These are phyloP conservation scores for Thecaphora frezii DNA, from an alignment of 1,284 basidiomycete genomes.

Conservation along the genomic window DNA sequence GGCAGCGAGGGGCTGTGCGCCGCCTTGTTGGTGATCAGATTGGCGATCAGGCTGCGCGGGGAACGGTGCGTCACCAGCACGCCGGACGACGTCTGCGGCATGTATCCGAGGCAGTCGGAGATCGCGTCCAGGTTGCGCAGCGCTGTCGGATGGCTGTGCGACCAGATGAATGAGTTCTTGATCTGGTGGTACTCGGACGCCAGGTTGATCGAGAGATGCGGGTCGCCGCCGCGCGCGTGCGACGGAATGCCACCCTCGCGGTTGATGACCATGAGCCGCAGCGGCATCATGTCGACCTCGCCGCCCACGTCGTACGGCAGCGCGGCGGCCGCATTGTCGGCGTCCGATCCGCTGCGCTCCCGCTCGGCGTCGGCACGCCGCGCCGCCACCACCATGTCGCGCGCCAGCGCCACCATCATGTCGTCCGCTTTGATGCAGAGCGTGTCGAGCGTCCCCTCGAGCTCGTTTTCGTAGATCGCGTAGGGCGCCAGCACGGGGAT, in stretches of 20 bases:
- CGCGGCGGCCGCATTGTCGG: constrained; percentile 2
- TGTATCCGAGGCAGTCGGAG: constrained; percentile 81
- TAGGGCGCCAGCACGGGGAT: constrained; percentile 95
- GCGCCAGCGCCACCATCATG: constrained; percentile 81
- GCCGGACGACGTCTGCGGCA: constrained; percentile 90
- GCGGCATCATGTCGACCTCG: constrained; percentile 62
- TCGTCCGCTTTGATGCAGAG: constrained; percentile 86
- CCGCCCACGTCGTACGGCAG: constrained; percentile 18
- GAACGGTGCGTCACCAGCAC: constrained; percentile 97
- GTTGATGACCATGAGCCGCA: constrained; percentile 96
- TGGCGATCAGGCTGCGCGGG: constrained; percentile 89
- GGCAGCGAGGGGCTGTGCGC: constrained; percentile 92
- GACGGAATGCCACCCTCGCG: constrained; percentile 95
- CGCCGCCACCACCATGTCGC: constrained; percentile 71
- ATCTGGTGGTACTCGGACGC: constrained; percentile 85
- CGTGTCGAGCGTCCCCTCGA: constrained; percentile 65
- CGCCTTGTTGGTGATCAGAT: constrained; percentile 97
- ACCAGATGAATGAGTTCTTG: constrained; percentile 85
- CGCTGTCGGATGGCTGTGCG: constrained; percentile 77
- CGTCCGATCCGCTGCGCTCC: neutral
- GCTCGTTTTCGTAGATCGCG: constrained; percentile 79
- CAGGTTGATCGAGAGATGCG: constrained; percentile 94
- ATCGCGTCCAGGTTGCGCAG: constrained; percentile 85
- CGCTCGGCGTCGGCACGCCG: constrained; percentile 7
- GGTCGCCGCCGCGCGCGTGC: constrained; percentile 89